Percentiles rank a stretch among this genome's conserved stretches.
Conservation (phyloP, 2,329 filamentous ascomycete genomes). For the Ceratocystis cacaofunesta region DNA sequence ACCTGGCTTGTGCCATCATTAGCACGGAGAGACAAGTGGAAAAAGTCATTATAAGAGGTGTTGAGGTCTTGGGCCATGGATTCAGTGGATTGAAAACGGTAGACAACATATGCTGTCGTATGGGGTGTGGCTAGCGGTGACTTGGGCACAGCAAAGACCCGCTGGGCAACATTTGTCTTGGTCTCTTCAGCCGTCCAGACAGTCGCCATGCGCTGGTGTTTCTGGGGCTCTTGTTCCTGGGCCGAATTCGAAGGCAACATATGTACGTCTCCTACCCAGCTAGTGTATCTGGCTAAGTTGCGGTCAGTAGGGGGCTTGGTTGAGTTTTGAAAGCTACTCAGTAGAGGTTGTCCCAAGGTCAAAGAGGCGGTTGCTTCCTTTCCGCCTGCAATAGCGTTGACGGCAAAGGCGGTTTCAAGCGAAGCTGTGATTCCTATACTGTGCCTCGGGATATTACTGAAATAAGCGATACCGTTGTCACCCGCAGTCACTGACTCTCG, state of each 20-base stretch:
- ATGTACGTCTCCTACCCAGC: background rate
- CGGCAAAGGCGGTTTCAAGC: constrained; percentile 2
- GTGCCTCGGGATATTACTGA: constrained; percentile 8
- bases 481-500: background rate
- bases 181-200: constrained; percentile 3
- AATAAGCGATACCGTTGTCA: constrained; percentile 4
- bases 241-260: background rate
- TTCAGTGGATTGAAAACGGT: constrained; percentile 9
- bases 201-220: background rate
- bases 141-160: background rate
- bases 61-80: background rate
- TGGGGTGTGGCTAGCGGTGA: background rate
- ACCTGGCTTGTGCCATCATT: constrained; percentile 2
- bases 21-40: constrained; percentile 5
- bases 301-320: background rate
- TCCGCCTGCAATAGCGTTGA: constrained; percentile 11
- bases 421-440: constrained; percentile 11
- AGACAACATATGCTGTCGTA: constrained; percentile 8
- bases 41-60: constrained; percentile 8
- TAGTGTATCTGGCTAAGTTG: background rate
- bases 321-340: background rate
- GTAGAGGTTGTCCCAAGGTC: background rate
- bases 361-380: background rate
- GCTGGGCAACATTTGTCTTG: background rate
- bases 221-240: background rate